A percentile compares a stretch with the other conserved stretches of the same genome.
These are phyloP conservation scores for Eucalyptus cloeziana DNA, from an alignment of 345 rosid genomes.

Conservation along the genomic window DNA sequence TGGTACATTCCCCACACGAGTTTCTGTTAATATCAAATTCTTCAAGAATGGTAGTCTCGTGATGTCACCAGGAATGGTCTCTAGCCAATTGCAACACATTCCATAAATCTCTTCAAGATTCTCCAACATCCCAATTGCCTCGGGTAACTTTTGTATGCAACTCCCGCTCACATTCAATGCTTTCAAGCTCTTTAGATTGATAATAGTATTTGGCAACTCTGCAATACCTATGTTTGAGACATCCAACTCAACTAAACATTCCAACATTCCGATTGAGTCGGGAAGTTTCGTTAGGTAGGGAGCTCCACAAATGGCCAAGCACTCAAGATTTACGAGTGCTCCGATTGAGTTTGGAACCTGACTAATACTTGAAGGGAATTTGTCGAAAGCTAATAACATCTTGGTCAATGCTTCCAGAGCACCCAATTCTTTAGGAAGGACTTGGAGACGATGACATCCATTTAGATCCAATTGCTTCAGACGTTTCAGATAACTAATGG, in stretches of 20 bases:
- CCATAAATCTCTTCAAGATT: neutral
- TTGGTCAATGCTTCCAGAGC: neutral
- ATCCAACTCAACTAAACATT: neutral
- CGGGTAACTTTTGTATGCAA: neutral
- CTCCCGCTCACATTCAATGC: rapidly evolving
- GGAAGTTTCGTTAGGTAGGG: rapidly evolving
- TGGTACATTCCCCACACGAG: rapidly evolving
- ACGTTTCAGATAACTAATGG: neutral
- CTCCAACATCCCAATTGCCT: neutral
- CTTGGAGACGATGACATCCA: rapidly evolving
- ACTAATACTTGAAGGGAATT: rapidly evolving
- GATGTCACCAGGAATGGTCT: neutral
- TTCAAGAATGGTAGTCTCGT: neutral
- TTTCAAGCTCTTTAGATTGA: neutral
- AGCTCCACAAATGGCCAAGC: neutral
- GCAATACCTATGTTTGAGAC: rapidly evolving
- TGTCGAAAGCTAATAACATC: rapidly evolving
- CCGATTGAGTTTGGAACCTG: neutral
- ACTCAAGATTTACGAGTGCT: neutral
- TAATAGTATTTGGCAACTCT: neutral
- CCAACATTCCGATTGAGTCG: neutral
- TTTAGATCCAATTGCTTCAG: neutral
- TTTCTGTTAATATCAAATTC: neutral
- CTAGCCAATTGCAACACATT: rapidly evolving
- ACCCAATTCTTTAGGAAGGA: neutral